Evolutionary conservation across 495 filamentous ascomycete species (phyloP), one percentile per base, ranked within the genome.

Genomic region (Sabuloglossum arenarium): DNA sequence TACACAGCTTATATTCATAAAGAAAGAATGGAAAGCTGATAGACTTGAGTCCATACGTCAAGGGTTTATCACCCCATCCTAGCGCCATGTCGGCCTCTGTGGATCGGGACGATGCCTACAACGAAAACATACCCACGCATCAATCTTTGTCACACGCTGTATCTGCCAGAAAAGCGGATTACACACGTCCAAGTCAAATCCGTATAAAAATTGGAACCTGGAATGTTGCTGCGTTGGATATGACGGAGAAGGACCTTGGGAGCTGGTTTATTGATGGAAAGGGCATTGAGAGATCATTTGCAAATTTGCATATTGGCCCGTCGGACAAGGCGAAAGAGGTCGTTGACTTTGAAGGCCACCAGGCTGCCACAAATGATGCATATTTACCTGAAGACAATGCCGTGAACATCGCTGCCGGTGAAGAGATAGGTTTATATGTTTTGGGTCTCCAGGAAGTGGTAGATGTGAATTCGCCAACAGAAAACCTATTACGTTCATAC

Each of bases 361-460:
- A 6, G 34, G 34, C 34, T 16, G 67, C 52, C 56, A 65, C 63
- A 57, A 68, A 67, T 61, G 61, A 59, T 59, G 60, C 63, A 6
- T 73, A 69, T 32, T 62, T 67, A 49, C 71, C 60, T 9, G 63
- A 64, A 10, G 62, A 69, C 29, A 69, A 72, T 54, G 47, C 61
- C 31, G 68, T 63, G 1, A n/a, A n/a, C 25, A 46, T 72, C 8
- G 64, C 69, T 5, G 72, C 72, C 46, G 71, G 69, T 9, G 75
- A 80, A 16, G 82, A 88, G 56, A 73, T 95, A 45, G 90, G 82
- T 24, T 74, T 99, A 21, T 99, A 97, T 65, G 87, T 86, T 11
- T 71, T 98, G 5, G 89, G 86, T 1, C 68, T 98, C 45, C 91
- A 98, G 60, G 91, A 98, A 62, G 76, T 98, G 39, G 83, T 97